phyloP scores from a whole-genome alignment of 306 rosid genomes.

The Glycyrrhiza uralensis region DNA sequence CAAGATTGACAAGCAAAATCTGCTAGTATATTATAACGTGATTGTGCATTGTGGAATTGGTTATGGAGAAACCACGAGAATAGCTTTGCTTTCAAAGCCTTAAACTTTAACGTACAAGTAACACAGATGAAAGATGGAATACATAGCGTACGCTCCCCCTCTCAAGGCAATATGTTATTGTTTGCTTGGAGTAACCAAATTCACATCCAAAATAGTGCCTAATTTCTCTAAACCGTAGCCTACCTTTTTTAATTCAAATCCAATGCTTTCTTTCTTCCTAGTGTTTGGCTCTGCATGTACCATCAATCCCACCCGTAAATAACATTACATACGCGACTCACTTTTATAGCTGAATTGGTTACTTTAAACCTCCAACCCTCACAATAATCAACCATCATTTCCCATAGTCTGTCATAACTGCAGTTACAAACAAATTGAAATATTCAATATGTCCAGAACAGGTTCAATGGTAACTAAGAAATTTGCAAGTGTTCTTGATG shows the following conservation, averaged over 20 bases:
- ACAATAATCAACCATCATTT: background rate
- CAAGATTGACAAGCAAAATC: too few species aligned
- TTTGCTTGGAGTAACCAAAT: constrained; percentile 27
- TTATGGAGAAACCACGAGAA: background rate
- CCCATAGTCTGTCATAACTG: background rate
- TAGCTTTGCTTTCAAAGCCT: constrained; percentile 9
- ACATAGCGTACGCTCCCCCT: background rate
- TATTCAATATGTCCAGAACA: constrained; percentile 15
- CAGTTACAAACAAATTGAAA: background rate
- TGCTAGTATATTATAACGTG: background rate
- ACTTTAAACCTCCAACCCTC: background rate
- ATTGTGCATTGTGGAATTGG: background rate
- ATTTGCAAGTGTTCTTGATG: background rate
- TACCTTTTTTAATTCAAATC: background rate
- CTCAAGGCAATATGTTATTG: background rate
- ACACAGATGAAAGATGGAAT: constrained; percentile 5
- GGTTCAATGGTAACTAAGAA: background rate
- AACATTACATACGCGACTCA: background rate
- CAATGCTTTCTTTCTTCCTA: background rate
- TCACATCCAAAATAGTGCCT: background rate
- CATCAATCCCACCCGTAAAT: background rate
- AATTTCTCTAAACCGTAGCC: background rate
- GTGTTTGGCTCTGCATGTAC: background rate
- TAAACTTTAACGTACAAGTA: constrained; percentile 25
- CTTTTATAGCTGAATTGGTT: background rate